Evolutionary conservation across 495 filamentous ascomycete species (phyloP).

Genomic region (Neurospora sp.): DNA sequence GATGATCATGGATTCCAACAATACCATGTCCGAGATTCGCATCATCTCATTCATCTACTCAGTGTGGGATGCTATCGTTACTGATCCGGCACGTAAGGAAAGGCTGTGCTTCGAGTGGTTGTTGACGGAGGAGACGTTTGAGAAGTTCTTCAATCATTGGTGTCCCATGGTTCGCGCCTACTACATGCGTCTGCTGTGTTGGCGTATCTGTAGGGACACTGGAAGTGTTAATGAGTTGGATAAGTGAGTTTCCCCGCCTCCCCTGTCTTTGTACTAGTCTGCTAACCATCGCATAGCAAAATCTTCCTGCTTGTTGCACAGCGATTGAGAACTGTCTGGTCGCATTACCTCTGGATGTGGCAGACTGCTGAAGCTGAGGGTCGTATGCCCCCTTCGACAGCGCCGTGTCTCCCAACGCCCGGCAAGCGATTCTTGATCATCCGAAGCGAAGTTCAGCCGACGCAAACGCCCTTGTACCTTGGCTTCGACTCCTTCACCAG

Average conservation of each 20-base stretch:
- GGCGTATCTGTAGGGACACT: slow-evolving; percentile 76
- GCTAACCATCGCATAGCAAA: slow-evolving; percentile 27
- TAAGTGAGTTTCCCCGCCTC: slow-evolving; percentile 47
- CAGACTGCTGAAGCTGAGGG: slow-evolving; percentile 48
- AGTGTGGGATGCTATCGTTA: slow-evolving; percentile 65
- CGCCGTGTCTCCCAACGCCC: slow-evolving; percentile 81
- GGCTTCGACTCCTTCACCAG: slow-evolving; percentile 31
- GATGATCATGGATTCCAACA: slow-evolving; percentile 77
- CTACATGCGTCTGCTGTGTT: slow-evolving; percentile 87
- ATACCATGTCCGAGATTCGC: slow-evolving; percentile 88
- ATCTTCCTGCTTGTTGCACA: slow-evolving; percentile 63
- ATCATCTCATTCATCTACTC: slow-evolving; percentile 78
- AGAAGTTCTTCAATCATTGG: slow-evolving; percentile 89
- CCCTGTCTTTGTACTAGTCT: background rate
- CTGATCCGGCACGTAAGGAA: slow-evolving; percentile 58
- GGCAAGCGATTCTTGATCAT: slow-evolving; percentile 86
- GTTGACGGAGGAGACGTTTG: slow-evolving; percentile 66
- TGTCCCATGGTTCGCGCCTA: slow-evolving; percentile 97
- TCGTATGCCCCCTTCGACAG: slow-evolving; percentile 57
- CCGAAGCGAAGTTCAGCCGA: slow-evolving; percentile 62
- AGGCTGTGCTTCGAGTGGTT: slow-evolving; percentile 70
- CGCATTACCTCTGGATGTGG: slow-evolving; percentile 66
- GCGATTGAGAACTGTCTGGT: slow-evolving; percentile 65
- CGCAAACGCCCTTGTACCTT: slow-evolving; percentile 35
- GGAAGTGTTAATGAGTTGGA: slow-evolving; percentile 58